These are phyloP conservation scores for Vachellia collinsii DNA, from an alignment of 306 rosid genomes.

Conservation along the genomic window DNA sequence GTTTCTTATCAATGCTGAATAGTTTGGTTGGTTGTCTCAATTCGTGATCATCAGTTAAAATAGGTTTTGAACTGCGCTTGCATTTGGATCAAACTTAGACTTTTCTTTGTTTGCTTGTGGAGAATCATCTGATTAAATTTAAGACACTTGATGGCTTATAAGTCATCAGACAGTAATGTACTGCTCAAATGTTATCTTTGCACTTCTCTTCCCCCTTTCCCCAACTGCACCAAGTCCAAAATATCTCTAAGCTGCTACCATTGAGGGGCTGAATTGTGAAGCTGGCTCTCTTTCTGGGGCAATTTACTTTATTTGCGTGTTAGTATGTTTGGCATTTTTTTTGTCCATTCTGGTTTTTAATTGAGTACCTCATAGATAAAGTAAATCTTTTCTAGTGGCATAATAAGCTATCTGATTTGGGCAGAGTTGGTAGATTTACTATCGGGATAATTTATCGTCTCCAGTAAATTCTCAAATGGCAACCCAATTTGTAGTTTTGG, in stretches of 20 bases:
- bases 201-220: background rate
- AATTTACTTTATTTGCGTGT: background rate
- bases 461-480: too few relatives aligned
- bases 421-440: background rate
- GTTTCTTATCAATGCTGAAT: constrained; percentile 17
- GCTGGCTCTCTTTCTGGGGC: background rate
- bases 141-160: background rate
- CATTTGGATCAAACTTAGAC: background rate
- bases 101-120: background rate
- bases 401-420: background rate
- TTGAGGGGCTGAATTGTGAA: background rate
- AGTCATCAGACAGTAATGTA: background rate
- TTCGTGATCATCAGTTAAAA: constrained; percentile 1
- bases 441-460: background rate
- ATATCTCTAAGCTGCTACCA: background rate
- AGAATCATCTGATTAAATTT: background rate
- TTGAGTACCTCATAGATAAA: background rate
- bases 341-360: background rate
- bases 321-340: background rate
- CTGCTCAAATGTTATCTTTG: background rate
- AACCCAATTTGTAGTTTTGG: background rate
- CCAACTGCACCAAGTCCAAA: background rate
- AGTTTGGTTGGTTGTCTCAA: constrained; percentile 15
- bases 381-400: background rate
- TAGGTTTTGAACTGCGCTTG: constrained; percentile 13